Evolutionary conservation across 108 stramenopile species (phyloP), one percentile per base, ranked within the genome.

Genomic region (Seminavis robusta): DNA sequence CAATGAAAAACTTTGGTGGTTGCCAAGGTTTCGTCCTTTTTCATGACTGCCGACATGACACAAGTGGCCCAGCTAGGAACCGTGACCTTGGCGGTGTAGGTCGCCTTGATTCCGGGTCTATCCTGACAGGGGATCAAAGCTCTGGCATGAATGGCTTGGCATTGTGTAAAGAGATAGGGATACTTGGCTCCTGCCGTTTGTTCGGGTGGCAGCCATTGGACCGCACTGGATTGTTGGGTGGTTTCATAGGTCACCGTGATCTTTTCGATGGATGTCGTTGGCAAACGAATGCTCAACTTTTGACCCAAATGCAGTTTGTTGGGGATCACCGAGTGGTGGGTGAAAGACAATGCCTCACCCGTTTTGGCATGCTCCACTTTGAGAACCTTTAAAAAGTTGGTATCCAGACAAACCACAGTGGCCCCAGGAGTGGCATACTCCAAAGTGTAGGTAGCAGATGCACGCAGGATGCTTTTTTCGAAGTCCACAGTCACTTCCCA

Each of bases 91-190:
- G 96, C 94, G 31, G 79, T 72, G 66, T 92, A 98, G 13, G 96
- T 93, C 66, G 92, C 74, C 56, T 97, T 94, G 40, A 88, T 87
- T 7, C 79, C 77, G 33, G 90, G 90, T 8, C 75, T 56, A 78
- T 97, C 95, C 71, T 92, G 88, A 71, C 98, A 99, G 3, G 98
- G 98, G 8, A 98, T 31, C 45, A 99, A 59, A 16, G 89, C 74
- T 7, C 98, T 76, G 25, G 95, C 94, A 61, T 99, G 97, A 62
- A 99, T 99, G 6, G 97, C 98, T 64, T 94, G 93, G 49, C 89
- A 93, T 63, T 99, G 98, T 7, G 97, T 98, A 65, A 97, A 98
- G 7, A 99, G 74, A 63, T 98, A 99, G 0, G 98, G 98, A 42
- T 78, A 67, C 45, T 73, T 54, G 52, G 91, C 90, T 2, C 95